Base-by-base conservation (phyloP, 257 asterid genomes). In the Capsicum rhomboideum region DNA sequence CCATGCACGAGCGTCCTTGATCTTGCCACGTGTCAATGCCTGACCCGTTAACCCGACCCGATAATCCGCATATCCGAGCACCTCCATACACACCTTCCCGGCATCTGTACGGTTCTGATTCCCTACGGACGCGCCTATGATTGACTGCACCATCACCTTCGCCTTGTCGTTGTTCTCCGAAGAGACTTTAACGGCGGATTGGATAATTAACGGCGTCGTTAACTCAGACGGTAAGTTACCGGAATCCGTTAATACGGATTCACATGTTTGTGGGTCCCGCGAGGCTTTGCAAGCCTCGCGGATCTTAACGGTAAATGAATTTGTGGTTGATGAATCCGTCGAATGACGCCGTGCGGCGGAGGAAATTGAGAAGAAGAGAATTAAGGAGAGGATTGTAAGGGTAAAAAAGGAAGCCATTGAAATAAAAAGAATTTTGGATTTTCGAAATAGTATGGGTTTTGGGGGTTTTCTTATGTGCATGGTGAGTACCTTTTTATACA, bases 1-100 rank as follows among this genome's bases (percentile, higher is more conserved):
- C 97, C 95, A 93, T 14, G 97, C 97, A 28, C 97, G 94, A 20
- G 93, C 91, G 86, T 91, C 92, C 86, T 91, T 93, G 9, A 87
- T 46, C 28, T 26, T 2, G 52, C 85, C 87, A 12, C 87, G 50
- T 3, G 82, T 40, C 34, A 91, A 54, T 0, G 90, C 90, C 0
- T 42, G 85, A 44, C 49, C 87, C 31, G 85, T 77, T 10, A 78
- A 81, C 4, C 67, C 77, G 18, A 86, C 71, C 42, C 97, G 88
- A 52, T 89, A 68, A 1, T 75, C 88, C 23, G 93, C 86, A 46
- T 91, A 91, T 11, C 82, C 84, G 14, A 92, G 86, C 40, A 86
- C 52, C 46, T 91, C 93, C 17, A 91, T 83, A 87, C 97, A 90
- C 28, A 74, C 84, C 0, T 37, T 66, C 18, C 92, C 93, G 46